These are phyloP conservation scores for Leavenworthia alabamica DNA, from an alignment of 345 rosid species.

Conservation along the genomic window DNA sequence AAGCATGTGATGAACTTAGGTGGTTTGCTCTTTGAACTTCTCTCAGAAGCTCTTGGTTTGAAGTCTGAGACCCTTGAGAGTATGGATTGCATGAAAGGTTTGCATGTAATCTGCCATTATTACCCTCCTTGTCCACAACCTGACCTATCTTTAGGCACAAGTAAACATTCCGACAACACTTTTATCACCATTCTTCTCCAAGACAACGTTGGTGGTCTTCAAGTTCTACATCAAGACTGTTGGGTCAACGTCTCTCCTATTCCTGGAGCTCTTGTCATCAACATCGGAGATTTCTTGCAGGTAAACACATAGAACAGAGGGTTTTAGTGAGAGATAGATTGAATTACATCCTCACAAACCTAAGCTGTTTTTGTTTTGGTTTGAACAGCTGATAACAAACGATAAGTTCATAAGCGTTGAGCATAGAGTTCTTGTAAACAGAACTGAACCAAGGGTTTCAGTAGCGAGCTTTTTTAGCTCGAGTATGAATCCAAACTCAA, in stretches of 20 bases:
- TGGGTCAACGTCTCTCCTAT: conserved; percentile 38
- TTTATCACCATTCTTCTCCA: conserved; percentile 42
- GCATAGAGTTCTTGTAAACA: conserved; percentile 36
- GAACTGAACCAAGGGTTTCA: conserved; percentile 32
- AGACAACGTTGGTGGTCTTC: conserved; percentile 48
- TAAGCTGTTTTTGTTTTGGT: not conserved
- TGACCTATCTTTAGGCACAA: conserved; percentile 34
- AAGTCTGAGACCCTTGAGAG: conserved; percentile 29
- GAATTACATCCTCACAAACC: not conserved
- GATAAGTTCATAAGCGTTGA: conserved; percentile 34
- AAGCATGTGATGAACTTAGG: conserved; percentile 34
- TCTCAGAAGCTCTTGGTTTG: conserved; percentile 43
- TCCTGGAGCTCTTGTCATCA: conserved; percentile 29
- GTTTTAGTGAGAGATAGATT: not conserved
- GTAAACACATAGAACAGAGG: conserved; percentile 8
- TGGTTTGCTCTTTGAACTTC: conserved; percentile 23
- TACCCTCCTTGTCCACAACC: conserved; percentile 48
- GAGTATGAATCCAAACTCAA: not conserved
- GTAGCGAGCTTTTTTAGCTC: conserved; percentile 36
- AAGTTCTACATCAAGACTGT: conserved; percentile 35
- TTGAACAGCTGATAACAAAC: conserved; percentile 34
- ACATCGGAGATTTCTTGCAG: conserved; percentile 38
- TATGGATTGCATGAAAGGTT: conserved; percentile 24
- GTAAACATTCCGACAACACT: conserved; percentile 28
- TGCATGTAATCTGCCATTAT: conserved; percentile 32